These are phyloP conservation scores for Blepharisma japonicum DNA, from an alignment of 73 alveolate genomes.

Conservation along the genomic window DNA sequence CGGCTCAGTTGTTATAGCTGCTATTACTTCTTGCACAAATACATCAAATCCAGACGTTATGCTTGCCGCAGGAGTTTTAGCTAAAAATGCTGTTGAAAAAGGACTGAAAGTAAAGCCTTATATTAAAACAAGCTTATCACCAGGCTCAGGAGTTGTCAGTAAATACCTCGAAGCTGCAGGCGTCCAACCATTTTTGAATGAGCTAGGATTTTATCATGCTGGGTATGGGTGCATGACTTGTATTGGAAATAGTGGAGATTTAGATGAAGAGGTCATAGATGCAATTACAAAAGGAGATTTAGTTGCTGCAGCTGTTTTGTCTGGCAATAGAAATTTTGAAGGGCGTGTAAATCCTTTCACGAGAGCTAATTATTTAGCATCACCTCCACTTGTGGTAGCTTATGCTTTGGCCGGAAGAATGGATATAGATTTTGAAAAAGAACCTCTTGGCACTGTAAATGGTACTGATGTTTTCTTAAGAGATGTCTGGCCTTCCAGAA, in stretches of 20 bases:
- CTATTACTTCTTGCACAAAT: slow-evolving; percentile 91
- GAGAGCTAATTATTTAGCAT: slow-evolving; percentile 86
- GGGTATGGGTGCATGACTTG: slow-evolving; percentile 95
- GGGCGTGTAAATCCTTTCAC: slow-evolving; percentile 84
- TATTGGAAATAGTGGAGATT: slow-evolving; percentile 88
- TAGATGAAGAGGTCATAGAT: slow-evolving; percentile 59
- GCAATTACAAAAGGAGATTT: slow-evolving; percentile 70
- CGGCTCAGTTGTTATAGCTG: slow-evolving; percentile 83
- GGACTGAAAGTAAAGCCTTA: slow-evolving; percentile 72
- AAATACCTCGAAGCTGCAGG: slow-evolving; percentile 69
- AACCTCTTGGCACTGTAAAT: slow-evolving; percentile 46
- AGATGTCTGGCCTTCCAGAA: slow-evolving; percentile 91
- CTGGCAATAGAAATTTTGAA: slow-evolving; percentile 91
- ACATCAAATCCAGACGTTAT: slow-evolving; percentile 87
- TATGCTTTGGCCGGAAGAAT: slow-evolving; percentile 69
- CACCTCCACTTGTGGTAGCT: slow-evolving; percentile 90
- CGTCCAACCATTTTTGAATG: slow-evolving; percentile 57
- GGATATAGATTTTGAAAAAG: slow-evolving; percentile 65
- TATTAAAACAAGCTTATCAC: slow-evolving; percentile 84
- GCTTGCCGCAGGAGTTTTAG: slow-evolving; percentile 90
- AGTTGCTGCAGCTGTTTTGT: slow-evolving; percentile 81
- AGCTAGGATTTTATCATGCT: slow-evolving; percentile 80
- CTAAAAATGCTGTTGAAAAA: slow-evolving; percentile 82
- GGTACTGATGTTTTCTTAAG: slow-evolving; percentile 63
- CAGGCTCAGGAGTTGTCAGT: slow-evolving; percentile 87